A percentile compares a stretch with the other conserved stretches of the same genome.
Evolutionary conservation across 768 basidiomycete species (phyloP).

Genomic region (Boletellus emodensis): DNA sequence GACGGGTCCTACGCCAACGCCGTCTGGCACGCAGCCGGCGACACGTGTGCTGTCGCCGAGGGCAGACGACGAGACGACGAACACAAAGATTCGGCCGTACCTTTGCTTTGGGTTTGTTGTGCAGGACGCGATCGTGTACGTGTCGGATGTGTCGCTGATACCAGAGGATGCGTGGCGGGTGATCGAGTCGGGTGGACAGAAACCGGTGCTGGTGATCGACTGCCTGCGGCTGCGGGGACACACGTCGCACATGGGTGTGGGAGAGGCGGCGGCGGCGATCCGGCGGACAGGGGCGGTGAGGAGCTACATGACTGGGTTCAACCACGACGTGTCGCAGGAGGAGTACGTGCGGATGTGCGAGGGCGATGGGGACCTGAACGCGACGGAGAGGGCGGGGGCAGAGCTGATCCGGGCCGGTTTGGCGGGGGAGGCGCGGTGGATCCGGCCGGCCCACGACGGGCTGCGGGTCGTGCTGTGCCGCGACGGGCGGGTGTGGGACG

Average conservation of each 20-base stretch:
- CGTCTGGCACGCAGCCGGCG: slow-evolving; percentile 34
- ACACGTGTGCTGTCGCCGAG: slow-evolving; percentile 33
- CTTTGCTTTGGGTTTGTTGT: slow-evolving; percentile 68
- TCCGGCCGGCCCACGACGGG: slow-evolving; percentile 76
- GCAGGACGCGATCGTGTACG: slow-evolving; percentile 63
- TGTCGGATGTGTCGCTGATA: slow-evolving; percentile 80
- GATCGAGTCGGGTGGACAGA: slow-evolving; percentile 29
- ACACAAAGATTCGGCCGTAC: slow-evolving; percentile 47
- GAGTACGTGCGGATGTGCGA: slow-evolving; percentile 68
- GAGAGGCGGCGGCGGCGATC: slow-evolving; percentile 53
- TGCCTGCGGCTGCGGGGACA: slow-evolving; percentile 64
- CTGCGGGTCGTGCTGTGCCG: slow-evolving; percentile 49
- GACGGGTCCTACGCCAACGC: slow-evolving; percentile 38
- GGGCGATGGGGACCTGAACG: slow-evolving; percentile 38
- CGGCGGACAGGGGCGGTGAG: slow-evolving; percentile 53
- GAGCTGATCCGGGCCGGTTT: slow-evolving; percentile 46
- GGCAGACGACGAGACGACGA: background rate
- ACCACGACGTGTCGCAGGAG: slow-evolving; percentile 74
- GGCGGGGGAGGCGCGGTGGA: slow-evolving; percentile 46
- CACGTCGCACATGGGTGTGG: slow-evolving; percentile 78
- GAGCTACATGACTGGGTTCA: slow-evolving; percentile 74
- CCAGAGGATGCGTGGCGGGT: slow-evolving; percentile 68
- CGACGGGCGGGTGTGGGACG: slow-evolving; percentile 45
- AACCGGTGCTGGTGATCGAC: slow-evolving; percentile 68
- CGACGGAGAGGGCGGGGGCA: slow-evolving; percentile 40